A percentile compares a stretch with the other conserved stretches of the same genome.
These are phyloP conservation scores for Penicillium coffeae DNA, from an alignment of 495 filamentous ascomycete genomes.

Conservation along the genomic window DNA sequence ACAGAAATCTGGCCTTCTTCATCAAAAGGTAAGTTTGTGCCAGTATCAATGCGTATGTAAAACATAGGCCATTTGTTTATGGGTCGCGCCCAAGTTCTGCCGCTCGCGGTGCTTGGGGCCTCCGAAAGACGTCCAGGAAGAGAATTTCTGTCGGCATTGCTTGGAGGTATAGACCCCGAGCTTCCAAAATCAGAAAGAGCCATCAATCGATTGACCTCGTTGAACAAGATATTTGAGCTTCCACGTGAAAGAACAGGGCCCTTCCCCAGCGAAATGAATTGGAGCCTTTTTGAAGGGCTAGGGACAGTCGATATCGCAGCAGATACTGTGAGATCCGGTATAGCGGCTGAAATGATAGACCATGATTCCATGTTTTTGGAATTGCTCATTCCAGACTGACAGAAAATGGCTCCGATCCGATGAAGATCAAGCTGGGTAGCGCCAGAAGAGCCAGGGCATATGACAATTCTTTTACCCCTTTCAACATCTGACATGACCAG, in stretches of 20 bases:
- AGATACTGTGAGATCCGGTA: conserved; percentile 53
- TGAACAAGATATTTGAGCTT: conserved; percentile 65
- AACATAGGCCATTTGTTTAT: conserved; percentile 92
- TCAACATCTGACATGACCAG: conserved; percentile 30
- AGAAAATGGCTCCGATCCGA: conserved; percentile 52
- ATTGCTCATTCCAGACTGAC: conserved; percentile 61
- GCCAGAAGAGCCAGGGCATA: conserved; percentile 18
- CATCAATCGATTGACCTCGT: conserved; percentile 77
- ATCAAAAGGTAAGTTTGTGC: conserved; percentile 3
- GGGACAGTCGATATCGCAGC: conserved; percentile 70
- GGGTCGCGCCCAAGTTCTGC: conserved; percentile 57
- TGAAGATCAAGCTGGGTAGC: conserved; percentile 20
- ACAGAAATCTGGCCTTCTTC: conserved; percentile 23
- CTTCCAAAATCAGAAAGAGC: conserved; percentile 72
- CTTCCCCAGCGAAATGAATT: conserved; percentile 77
- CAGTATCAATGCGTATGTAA: conserved; percentile 62
- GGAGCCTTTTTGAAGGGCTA: conserved; percentile 63
- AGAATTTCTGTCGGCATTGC: neutral
- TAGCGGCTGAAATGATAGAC: conserved; percentile 64
- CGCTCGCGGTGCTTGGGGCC: conserved; percentile 52
- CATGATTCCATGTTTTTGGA: conserved; percentile 50
- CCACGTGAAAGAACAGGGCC: conserved; percentile 49
- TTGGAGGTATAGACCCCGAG: conserved; percentile 36
- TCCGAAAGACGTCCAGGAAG: conserved; percentile 35
- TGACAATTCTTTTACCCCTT: conserved; percentile 25